These are phyloP conservation scores for Crithidia expoeki DNA, from an alignment of 208 protist genomes.

Conservation along the genomic window DNA sequence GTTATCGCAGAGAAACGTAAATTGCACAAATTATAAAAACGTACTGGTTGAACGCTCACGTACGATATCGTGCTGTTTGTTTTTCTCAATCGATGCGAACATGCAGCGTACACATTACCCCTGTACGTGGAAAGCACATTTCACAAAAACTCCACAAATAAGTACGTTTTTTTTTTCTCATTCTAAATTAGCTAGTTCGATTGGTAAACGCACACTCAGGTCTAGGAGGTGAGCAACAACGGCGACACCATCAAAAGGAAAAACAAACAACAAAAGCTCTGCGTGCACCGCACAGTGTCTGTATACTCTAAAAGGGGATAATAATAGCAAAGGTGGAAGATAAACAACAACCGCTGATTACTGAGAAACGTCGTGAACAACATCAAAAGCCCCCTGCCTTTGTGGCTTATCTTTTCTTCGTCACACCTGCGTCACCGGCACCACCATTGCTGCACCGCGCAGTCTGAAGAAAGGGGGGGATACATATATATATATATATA, in stretches of 20 bases:
- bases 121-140: no score
- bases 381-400: no score
- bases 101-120: no score
- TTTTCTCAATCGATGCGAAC: no score
- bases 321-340: neutral
- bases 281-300: neutral
- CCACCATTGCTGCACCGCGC: neutral
- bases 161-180: no score
- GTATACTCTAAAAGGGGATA: neutral
- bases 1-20: no score
- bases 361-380: neutral
- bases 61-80: no score
- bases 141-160: no score
- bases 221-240: slow-evolving; percentile 1
- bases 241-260: neutral
- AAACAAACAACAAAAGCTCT: neutral
- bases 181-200: no score
- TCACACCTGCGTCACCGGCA: neutral
- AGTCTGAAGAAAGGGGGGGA: neutral
- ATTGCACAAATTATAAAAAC: no score
- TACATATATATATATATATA: neutral
- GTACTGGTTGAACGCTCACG: no score
- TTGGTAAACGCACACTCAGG: neutral
- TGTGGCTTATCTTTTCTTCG: no score
- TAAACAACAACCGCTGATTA: neutral